Evolutionary conservation across 2,329 filamentous ascomycete genomes (phyloP), one percentile per base, ranked within the genome.

Genomic region (Parascedosporium putredinis): DNA sequence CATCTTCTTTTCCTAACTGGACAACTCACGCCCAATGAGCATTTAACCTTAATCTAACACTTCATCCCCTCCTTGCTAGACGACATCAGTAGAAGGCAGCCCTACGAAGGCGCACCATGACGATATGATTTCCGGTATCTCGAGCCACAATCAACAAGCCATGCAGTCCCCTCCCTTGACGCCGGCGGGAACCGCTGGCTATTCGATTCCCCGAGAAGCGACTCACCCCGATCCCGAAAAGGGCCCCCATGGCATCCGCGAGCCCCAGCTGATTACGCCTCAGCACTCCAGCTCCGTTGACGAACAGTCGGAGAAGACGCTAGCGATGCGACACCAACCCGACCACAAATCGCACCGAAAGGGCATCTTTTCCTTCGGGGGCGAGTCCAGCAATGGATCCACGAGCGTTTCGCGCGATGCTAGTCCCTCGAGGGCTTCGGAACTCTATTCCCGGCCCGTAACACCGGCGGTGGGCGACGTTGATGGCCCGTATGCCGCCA

Each of bases 401-500:
- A 65, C 75, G 3, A 76, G 78, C 7, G 74, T 67, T 2, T 83
- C 80, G 27, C 69, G 80, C 54, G 80, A 84, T 57, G 72, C 72
- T 1, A 84, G 80, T 55, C 79, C 90, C 3, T 82, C 79, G 9
- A 57, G 78, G 18, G 79, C 83, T 5, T 77, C 79, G 29, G 72
- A 79, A 53, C 78, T 73, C 55, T 87, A 84, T 57, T 81, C 83
- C 23, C 80, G 86, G 53, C 84, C 88, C 1, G 84, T 87, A 55
- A 90, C 87, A 2, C 88, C 88, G 3, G 16, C 38, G 3, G 76
- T 80, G 16, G 88, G 86, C 23, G 88, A 94, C 52, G 74, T 72
- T 47, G 86, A 95, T 60, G 88, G 95, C 58, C 88, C 89, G 1
- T 95, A 95, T 60, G 83, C 88, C n/a, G 86, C 88, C 54, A 83